phyloP scores from a whole-genome alignment of 2,329 filamentous ascomycete genomes.

The Penicillium sp. region DNA sequence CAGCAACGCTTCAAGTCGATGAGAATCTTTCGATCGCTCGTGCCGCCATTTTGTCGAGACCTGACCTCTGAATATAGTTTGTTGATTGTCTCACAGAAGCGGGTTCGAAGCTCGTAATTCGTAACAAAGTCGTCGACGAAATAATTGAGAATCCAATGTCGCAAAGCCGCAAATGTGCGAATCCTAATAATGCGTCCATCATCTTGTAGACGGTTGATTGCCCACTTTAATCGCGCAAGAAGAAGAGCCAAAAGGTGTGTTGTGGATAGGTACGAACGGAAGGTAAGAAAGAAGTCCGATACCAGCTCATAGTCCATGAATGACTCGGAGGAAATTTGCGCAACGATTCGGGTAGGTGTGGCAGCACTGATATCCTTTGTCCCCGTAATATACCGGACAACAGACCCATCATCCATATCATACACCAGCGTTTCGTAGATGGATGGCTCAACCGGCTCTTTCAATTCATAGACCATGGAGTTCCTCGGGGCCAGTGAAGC shows the following conservation, averaged over 20 bases:
- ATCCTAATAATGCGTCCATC: slow-evolving; percentile 92
- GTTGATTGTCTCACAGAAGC: slow-evolving; percentile 82
- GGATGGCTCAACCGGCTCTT: slow-evolving; percentile 60
- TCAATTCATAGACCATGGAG: slow-evolving; percentile 49
- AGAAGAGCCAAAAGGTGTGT: slow-evolving; percentile 78
- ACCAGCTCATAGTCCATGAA: slow-evolving; percentile 97
- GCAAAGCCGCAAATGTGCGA: slow-evolving; percentile 87
- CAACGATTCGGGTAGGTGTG: slow-evolving; percentile 84
- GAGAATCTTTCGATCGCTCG: slow-evolving; percentile 78
- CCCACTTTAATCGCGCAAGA: slow-evolving; percentile 82
- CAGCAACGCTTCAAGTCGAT: slow-evolving; percentile 96
- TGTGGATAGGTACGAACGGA: slow-evolving; percentile 78
- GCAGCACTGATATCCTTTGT: slow-evolving; percentile 80
- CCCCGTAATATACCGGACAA: slow-evolving; percentile 76
- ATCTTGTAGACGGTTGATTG: slow-evolving; percentile 75
- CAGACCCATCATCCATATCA: slow-evolving; percentile 75
- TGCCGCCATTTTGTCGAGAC: slow-evolving; percentile 52
- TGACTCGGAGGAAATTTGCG: slow-evolving; percentile 92
- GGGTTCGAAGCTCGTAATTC: slow-evolving; percentile 68
- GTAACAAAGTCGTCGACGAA: slow-evolving; percentile 91
- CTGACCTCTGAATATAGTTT: slow-evolving; percentile 55
- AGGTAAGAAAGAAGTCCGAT: slow-evolving; percentile 97
- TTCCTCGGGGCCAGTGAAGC: slow-evolving; percentile 38
- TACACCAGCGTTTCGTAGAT: slow-evolving; percentile 82
- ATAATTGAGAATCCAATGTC: slow-evolving; percentile 98